These are phyloP conservation scores for Rhizopus microsporus DNA, from an alignment of 371 early-diverging fungal species.

Conservation along the genomic window DNA sequence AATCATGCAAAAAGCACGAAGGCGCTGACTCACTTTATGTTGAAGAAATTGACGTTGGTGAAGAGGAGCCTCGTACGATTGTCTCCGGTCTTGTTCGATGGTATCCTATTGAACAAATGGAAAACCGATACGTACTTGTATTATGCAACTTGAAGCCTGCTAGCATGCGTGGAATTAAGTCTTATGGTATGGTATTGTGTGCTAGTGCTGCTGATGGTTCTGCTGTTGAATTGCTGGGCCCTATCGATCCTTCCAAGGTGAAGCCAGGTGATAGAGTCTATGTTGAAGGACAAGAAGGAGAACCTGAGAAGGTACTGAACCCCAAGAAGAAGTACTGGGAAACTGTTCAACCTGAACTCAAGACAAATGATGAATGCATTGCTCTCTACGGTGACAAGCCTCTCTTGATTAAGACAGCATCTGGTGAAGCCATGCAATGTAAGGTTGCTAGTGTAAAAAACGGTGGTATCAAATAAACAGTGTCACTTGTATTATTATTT, in stretches of 20 bases:
- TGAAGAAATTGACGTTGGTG: constrained; percentile 90
- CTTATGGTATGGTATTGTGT: constrained; percentile 94
- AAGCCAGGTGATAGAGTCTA: constrained; percentile 89
- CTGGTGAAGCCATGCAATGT: constrained; percentile 59
- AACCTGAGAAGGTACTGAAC: constrained; percentile 88
- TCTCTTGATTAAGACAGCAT: constrained; percentile 60
- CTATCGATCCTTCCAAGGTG: constrained; percentile 76
- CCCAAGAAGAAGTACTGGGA: constrained; percentile 98
- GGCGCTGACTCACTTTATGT: constrained; percentile 94
- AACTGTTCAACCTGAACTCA: constrained; percentile 91
- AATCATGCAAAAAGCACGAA: constrained; percentile 84
- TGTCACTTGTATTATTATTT: not conserved
- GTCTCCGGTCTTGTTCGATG: constrained; percentile 93
- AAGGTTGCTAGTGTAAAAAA: constrained; percentile 64
- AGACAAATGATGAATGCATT: constrained; percentile 75
- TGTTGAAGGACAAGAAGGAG: constrained; percentile 88
- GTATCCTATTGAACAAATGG: constrained; percentile 87
- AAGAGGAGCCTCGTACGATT: constrained; percentile 84
- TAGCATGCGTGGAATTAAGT: constrained; percentile 94
- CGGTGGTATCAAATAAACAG: constrained; percentile 75
- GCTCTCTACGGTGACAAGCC: constrained; percentile 72
- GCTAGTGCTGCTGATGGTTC: constrained; percentile 83
- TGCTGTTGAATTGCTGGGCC: constrained; percentile 89
- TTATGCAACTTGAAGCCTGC: constrained; percentile 91
- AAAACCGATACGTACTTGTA: constrained; percentile 48